Evolutionary conservation across 768 basidiomycete genomes (phyloP).

Genomic region (Asterophora lycoperdoides): DNA sequence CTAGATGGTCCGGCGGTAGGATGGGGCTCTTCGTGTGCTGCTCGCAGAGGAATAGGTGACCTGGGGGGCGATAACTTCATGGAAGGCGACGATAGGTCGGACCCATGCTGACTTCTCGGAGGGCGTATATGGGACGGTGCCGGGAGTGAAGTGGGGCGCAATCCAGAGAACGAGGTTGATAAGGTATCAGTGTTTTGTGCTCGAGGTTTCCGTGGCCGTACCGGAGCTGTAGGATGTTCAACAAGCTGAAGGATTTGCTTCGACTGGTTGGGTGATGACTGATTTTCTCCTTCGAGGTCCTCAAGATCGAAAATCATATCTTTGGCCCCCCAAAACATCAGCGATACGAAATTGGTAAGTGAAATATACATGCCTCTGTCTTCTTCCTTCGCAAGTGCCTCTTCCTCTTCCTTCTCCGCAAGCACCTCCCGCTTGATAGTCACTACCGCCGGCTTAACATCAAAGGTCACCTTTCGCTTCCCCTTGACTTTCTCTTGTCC

Average conservation of each 20-base stretch:
- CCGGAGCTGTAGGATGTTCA: slow-evolving; percentile 35
- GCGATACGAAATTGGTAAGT: neutral
- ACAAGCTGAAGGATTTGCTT: slow-evolving; percentile 37
- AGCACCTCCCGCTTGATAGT: slow-evolving; percentile 40
- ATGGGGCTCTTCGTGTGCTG: neutral
- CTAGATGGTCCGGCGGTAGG: slow-evolving; percentile 5
- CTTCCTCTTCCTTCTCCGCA: slow-evolving; percentile 28
- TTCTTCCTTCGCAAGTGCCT: slow-evolving; percentile 23
- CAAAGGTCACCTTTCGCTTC: slow-evolving; percentile 71
- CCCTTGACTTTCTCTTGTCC: slow-evolving; percentile 37
- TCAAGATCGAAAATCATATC: slow-evolving; percentile 74
- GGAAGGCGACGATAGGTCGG: slow-evolving; percentile 33
- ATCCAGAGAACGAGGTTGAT: slow-evolving; percentile 51
- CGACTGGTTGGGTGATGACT: slow-evolving; percentile 26
- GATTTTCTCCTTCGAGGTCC: slow-evolving; percentile 51
- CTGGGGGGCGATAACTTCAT: slow-evolving; percentile 30
- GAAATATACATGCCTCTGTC: slow-evolving; percentile 41
- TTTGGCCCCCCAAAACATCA: slow-evolving; percentile 19
- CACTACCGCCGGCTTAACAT: slow-evolving; percentile 54
- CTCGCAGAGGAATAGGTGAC: slow-evolving; percentile 10
- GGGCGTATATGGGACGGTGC: slow-evolving; percentile 55
- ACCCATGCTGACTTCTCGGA: slow-evolving; percentile 34
- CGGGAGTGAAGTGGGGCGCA: slow-evolving; percentile 71
- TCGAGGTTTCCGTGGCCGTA: slow-evolving; percentile 28
- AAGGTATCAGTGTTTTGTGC: slow-evolving; percentile 36